These are phyloP conservation scores for Cercospora brassicicola DNA, from an alignment of 2,329 filamentous ascomycete species.

Conservation along the genomic window DNA sequence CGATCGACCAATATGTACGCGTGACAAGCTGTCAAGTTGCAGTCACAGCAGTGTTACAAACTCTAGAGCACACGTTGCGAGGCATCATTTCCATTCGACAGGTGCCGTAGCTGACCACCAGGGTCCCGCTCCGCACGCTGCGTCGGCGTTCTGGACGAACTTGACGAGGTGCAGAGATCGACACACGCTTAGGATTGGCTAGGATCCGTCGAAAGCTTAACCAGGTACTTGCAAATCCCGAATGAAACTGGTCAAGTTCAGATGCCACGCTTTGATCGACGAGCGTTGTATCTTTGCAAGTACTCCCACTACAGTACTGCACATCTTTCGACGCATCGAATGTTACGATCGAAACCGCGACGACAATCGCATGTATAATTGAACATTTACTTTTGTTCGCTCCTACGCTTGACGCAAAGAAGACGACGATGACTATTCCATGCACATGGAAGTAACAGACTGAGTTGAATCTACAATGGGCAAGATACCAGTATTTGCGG, in stretches of 20 bases:
- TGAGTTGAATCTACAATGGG: slow-evolving; percentile 6
- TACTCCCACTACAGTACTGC: not conserved
- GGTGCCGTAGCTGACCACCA: not conserved
- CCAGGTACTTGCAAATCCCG: slow-evolving; percentile 1
- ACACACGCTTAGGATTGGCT: not conserved
- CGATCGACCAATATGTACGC: not conserved
- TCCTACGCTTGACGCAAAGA: not conserved
- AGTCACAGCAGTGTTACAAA: not conserved
- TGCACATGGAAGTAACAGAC: not conserved
- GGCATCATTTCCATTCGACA: not conserved
- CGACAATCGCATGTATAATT: not conserved
- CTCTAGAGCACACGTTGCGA: not conserved
- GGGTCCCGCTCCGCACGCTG: not conserved
- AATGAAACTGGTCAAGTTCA: slow-evolving; percentile 8
- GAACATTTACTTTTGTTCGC: not conserved
- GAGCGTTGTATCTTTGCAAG: not conserved
- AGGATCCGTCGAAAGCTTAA: slow-evolving; percentile 6
- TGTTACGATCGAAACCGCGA: not conserved
- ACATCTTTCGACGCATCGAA: not conserved
- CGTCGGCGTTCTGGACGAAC: not conserved
- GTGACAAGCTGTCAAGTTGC: not conserved
- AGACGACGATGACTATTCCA: not conserved
- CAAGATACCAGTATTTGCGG: slow-evolving; percentile 15
- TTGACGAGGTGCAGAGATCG: not conserved
- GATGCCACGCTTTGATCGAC: slow-evolving; percentile 6